Evolutionary conservation across 345 rosid species (phyloP), one percentile per base, ranked within the genome.

Genomic region (Lumnitzera littorea): DNA sequence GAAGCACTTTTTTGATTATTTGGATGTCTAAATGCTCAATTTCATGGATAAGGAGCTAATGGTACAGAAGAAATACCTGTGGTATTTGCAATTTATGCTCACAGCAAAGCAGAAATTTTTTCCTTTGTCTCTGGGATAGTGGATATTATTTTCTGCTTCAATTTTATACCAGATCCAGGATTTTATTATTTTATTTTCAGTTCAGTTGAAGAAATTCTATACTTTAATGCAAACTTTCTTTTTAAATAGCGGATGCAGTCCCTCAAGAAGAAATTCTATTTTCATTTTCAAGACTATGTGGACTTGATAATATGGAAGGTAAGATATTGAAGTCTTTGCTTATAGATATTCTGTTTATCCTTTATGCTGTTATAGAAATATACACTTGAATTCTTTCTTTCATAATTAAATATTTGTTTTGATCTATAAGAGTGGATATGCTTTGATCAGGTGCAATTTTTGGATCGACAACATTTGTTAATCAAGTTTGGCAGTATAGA

Each of bases 271-370:
- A 90, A 88, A 67, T 94, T 94, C 78, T 88, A 80, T 84, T 94
- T 81, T 75, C 92, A 80, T 75, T 94, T 88, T 76, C 97, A 84
- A 80, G 92, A 94, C 76, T 94, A 90, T 74, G 91, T 80, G 48
- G 88, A 94, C 74, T 82, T 94, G 82, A 84, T 86, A 68, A 94
- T 94, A 57, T 90, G 83, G 94, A 90, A 88, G 97, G 98, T 92
- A 70, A 15, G 59, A 13, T 71, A 52, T 24, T 62, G 53, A 51
- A 47, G 23, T 43, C 12, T 47, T 15, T 15, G 10, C 12, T 4
- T 58, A 15, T 57, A 36, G 9, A 8, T 46, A 16, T 23, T 58
- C 17, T 10, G 10, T 24, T 58, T 24, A 11, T 48, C 23, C 5
- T 47, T 13, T 29, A 17, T 11, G 46, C 58, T 55, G 12, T 15